phyloP scores from a whole-genome alignment of 768 basidiomycete species.

The Auricularia auricula-judae region DNA sequence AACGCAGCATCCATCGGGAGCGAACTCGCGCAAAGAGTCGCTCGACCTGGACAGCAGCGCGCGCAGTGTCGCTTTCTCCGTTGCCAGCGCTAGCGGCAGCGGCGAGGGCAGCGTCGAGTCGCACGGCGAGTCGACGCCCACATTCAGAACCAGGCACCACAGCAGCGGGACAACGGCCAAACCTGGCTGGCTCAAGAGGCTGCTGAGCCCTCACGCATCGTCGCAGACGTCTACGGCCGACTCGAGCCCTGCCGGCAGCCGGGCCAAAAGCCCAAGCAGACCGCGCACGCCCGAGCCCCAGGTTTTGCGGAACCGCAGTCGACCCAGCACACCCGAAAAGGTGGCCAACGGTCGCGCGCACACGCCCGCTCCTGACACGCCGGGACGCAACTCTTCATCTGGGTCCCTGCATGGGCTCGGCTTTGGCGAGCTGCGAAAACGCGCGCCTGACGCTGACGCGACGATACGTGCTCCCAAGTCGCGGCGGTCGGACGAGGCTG shows the following conservation, averaged over 20 bases:
- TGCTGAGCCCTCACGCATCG: not conserved
- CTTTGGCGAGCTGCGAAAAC: not conserved
- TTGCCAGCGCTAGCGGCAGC: not conserved
- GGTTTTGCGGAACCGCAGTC: not conserved
- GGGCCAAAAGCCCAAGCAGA: not conserved
- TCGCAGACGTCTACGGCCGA: not conserved
- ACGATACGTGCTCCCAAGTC: not conserved
- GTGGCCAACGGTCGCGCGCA: not conserved
- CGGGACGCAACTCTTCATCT: not conserved
- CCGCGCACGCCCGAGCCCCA: not conserved
- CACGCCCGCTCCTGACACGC: not conserved
- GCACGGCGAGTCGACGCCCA: not conserved
- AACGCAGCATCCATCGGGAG: not conserved
- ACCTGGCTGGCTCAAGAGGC: not conserved
- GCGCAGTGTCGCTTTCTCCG: not conserved
- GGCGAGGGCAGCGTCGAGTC: slow-evolving; percentile 1
- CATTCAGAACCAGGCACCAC: not conserved
- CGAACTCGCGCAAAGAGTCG: not conserved
- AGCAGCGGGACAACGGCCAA: not conserved
- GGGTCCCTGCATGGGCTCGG: not conserved
- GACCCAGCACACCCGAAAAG: not conserved
- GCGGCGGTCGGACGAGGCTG: not conserved
- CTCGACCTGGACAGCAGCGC: not conserved
- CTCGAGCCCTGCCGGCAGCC: not conserved
- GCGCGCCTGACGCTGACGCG: not conserved